A percentile compares a stretch with the other conserved stretches of the same genome.
These are phyloP conservation scores for Bipolaris zeicola DNA, from an alignment of 2,329 filamentous ascomycete genomes.

Conservation along the genomic window DNA sequence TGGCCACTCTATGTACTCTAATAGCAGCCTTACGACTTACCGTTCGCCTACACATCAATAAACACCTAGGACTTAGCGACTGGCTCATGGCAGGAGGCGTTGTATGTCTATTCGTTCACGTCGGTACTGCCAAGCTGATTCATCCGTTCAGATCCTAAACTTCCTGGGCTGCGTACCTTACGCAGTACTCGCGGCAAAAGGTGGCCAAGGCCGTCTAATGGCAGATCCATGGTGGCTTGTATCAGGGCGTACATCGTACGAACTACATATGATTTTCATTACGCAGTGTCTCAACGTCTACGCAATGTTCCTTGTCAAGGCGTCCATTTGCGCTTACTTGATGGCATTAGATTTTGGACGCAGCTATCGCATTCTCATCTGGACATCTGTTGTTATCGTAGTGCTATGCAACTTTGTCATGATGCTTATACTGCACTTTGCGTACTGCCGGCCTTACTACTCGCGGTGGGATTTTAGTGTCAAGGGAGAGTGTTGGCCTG, in stretches of 20 bases:
- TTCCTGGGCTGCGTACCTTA: constrained; percentile 11
- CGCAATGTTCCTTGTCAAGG: constrained; percentile 13
- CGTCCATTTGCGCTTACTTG: constrained; percentile 23
- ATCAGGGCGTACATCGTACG: not conserved
- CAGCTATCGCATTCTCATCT: constrained; percentile 16
- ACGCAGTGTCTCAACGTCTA: constrained; percentile 16
- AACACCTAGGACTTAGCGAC: not conserved
- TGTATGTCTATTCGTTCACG: not conserved
- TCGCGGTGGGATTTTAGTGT: constrained; percentile 9
- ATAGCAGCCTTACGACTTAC: constrained; percentile 9
- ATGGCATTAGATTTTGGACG: constrained; percentile 20
- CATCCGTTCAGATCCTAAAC: not conserved
- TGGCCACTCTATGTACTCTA: constrained; percentile 11
- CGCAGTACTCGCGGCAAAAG: constrained; percentile 2
- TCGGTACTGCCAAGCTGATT: not conserved
- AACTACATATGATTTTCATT: constrained; percentile 2
- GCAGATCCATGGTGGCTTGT: constrained; percentile 18
- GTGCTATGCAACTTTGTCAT: constrained; percentile 10
- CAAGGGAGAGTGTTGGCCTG: constrained; percentile 12
- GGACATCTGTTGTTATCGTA: constrained; percentile 8
- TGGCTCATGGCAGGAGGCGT: constrained; percentile 16
- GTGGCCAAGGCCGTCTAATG: constrained; percentile 16
- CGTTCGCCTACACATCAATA: constrained; percentile 10
- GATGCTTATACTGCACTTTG: constrained; percentile 10
- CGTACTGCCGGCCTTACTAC: constrained; percentile 7